Base-by-base conservation (phyloP, 169 alveolate species). In the Babesia ovis region DNA sequence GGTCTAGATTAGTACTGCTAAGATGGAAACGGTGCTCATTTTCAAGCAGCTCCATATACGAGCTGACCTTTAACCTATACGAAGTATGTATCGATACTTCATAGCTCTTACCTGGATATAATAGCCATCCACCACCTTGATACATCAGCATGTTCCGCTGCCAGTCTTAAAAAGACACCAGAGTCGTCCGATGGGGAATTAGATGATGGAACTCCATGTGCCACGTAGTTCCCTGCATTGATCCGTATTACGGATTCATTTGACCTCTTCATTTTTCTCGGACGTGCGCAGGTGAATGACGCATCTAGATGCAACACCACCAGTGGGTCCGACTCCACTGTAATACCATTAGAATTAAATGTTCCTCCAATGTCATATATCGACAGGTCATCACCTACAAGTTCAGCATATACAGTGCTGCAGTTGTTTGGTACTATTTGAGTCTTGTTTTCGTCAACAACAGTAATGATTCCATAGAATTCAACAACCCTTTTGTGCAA, bases 391-490 rank as follows among this genome's bases (percentile, higher is more conserved):
- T 60, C 62, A 9, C 83, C 83, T 11, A 59, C 45, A 5, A 79
- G 45, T 35, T 79, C 86, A 48, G 77, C 56, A 20, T 79, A 79
- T 42, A 79, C 20, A 6, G 29, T 12, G 8, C 27, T 4, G 6
- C 61, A 16, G 32, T 64, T 42, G 25, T 35, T 32, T 22, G 74
- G 74, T 4, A 64, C 0, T 9, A 79, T 18, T 23, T 46, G 39
- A 25, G 77, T 5, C 16, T 29, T 39, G 48, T 68, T 68, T 54
- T 79, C 86, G 39, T 79, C 77, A 1, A 60, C 20, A n/a, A 79
- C 86, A 6, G 83, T 51, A 34, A 79, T 31, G 45, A 74, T 39
- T 1, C 86, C 86, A 51, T 79, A 79, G 20, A 32, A 34, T 11
- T 58, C 83, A n/a, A 79, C 68, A 25, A 64, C 32, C 18, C 22